These are phyloP conservation scores for Hermanozyma aechmeae DNA, from an alignment of 805 yeast genomes.

Conservation along the genomic window DNA sequence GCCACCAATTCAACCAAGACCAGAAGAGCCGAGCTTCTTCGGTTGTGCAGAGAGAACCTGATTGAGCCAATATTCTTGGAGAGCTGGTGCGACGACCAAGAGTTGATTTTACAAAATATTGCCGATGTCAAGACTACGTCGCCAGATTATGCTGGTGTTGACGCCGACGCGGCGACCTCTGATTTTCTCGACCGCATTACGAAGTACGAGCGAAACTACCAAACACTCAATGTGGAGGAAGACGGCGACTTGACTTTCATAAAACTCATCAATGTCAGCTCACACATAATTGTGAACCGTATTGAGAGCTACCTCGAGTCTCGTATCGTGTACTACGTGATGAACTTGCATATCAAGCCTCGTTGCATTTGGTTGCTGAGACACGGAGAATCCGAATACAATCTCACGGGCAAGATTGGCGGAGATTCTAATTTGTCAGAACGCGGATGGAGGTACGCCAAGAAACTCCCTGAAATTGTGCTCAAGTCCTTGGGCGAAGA, in stretches of 20 bases:
- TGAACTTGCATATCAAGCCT: slow-evolving; percentile 92
- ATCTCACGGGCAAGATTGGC: slow-evolving; percentile 90
- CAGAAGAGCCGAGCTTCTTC: slow-evolving; percentile 57
- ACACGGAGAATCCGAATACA: slow-evolving; percentile 92
- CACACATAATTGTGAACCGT: slow-evolving; percentile 80
- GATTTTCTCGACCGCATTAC: slow-evolving; percentile 71
- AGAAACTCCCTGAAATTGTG: slow-evolving; percentile 70
- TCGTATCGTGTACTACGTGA: slow-evolving; percentile 87
- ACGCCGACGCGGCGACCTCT: slow-evolving; percentile 59
- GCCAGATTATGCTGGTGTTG: slow-evolving; percentile 67
- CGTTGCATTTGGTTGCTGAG: slow-evolving; percentile 89
- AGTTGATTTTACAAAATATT: slow-evolving; percentile 68
- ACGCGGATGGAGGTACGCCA: slow-evolving; percentile 78
- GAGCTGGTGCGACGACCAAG: slow-evolving; percentile 80
- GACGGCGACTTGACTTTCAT: slow-evolving; percentile 72
- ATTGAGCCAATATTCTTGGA: slow-evolving; percentile 91
- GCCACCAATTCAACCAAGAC: slow-evolving; percentile 82
- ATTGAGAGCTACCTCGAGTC: slow-evolving; percentile 86
- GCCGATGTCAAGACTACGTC: slow-evolving; percentile 80
- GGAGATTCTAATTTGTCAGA: slow-evolving; percentile 85
- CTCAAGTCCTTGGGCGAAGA: slow-evolving; percentile 53
- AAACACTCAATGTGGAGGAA: slow-evolving; percentile 53
- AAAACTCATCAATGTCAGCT: slow-evolving; percentile 78
- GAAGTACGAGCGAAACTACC: slow-evolving; percentile 65
- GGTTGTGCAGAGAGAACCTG: slow-evolving; percentile 50